Evolutionary conservation across 2,329 filamentous ascomycete genomes (phyloP), one percentile per base, ranked within the genome.

Genomic region (Tolypocladium amazonense): DNA sequence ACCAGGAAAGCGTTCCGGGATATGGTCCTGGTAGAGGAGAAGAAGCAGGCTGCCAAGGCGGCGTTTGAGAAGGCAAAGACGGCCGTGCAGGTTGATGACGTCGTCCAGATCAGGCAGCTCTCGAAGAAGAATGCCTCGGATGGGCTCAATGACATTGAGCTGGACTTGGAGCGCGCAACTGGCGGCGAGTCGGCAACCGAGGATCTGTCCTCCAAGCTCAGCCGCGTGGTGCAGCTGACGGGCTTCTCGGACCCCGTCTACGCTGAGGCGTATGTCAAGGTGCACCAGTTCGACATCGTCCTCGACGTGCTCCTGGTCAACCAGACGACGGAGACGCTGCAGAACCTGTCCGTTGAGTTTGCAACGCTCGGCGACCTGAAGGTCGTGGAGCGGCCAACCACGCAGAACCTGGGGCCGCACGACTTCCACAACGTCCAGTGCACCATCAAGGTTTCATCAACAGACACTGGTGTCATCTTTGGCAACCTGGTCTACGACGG

Each of bases 351-450:
- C 0, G 93, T 99, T 27, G 94, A 99, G 73, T 99, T 99, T 71
- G 94, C 94, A n/a, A 99, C 94, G 0, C 82, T 99, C 0, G 94
- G 94, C 63, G 94, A 99, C 72, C 84, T 99, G 63, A 99, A 99
- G 78, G 94, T 99, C 39, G 93, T 99, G 30, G 94, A 99, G 77
- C 85, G 92, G 63, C 94, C 94, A 50, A 95, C 92, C 3, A 97
- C 94, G 6, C 94, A 97, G 74, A 99, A 97, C 70, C 83, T 99
- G 15, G 92, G 88, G 2, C 91, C 92, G 1, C 92, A 97, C 71
- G 94, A 97, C 74, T 99, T 99, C 81, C 86, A 96, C 77, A 97
- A 97, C 70, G 92, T 99, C 38, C 94, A 99, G 75, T 93, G 92
- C 71, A 99, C 94, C 14, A 95, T 99, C 81, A 97, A 97, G 79